These are phyloP conservation scores for Russula vinacea DNA, from an alignment of 768 basidiomycete genomes.

Conservation along the genomic window DNA sequence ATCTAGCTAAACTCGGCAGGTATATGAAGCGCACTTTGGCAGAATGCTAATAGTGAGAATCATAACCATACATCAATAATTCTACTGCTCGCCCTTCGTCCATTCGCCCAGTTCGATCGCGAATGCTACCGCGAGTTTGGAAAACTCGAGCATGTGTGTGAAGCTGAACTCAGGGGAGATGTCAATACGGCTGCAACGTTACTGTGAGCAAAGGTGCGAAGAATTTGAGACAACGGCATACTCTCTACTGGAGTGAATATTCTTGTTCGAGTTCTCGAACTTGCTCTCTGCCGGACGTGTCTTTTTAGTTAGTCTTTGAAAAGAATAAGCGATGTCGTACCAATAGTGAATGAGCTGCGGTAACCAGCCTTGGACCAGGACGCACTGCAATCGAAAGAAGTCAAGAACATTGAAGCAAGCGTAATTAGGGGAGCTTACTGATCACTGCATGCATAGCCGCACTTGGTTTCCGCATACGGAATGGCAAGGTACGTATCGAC, in stretches of 20 bases:
- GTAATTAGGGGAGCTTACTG: constrained; percentile 53
- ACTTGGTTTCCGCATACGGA: constrained; percentile 83
- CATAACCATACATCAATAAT: background rate
- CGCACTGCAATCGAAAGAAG: constrained; percentile 46
- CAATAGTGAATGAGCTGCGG: constrained; percentile 79
- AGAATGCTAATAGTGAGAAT: background rate
- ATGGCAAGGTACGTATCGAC: constrained; percentile 79
- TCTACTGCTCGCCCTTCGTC: constrained; percentile 34
- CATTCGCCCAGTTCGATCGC: constrained; percentile 52
- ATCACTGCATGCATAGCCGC: constrained; percentile 93
- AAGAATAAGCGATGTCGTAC: constrained; percentile 39
- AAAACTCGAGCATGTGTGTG: constrained; percentile 74
- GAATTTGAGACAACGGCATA: constrained; percentile 42
- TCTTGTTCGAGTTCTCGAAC: constrained; percentile 74
- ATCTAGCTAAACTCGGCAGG: background rate
- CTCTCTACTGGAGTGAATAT: constrained; percentile 83
- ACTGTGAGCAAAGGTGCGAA: constrained; percentile 24
- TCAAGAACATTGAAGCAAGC: constrained; percentile 34
- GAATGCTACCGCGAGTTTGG: constrained; percentile 52
- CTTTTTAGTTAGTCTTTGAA: constrained; percentile 10
- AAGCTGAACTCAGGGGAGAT: constrained; percentile 88
- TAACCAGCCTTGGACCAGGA: constrained; percentile 87
- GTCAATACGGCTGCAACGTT: constrained; percentile 64
- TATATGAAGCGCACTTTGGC: background rate
- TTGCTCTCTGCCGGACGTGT: constrained; percentile 48